Conservation (phyloP, 352 stramenopile genomes). For the Globisporangium ultimum region DNA sequence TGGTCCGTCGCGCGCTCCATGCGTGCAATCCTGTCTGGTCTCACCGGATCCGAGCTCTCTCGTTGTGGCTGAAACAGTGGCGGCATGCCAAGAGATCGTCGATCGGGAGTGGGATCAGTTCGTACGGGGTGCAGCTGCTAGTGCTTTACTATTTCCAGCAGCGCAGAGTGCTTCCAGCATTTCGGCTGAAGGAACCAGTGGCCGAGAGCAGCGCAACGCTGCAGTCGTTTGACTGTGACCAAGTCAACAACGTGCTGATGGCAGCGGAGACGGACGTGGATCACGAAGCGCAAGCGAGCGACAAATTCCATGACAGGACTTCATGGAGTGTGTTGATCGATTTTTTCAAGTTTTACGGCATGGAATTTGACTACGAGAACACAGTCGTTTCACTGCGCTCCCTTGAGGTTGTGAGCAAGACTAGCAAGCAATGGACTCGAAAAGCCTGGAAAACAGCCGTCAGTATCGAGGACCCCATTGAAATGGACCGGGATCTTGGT, state of each 20-base stretch:
- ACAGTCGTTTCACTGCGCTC: slow-evolving; percentile 58
- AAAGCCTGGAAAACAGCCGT: slow-evolving; percentile 37
- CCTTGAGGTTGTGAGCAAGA: slow-evolving; percentile 27
- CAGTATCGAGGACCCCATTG: slow-evolving; percentile 78
- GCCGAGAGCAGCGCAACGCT: slow-evolving; percentile 22
- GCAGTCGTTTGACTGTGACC: slow-evolving; percentile 15
- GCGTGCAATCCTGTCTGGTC: not conserved
- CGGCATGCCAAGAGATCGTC: slow-evolving; percentile 25
- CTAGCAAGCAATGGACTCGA: slow-evolving; percentile 43
- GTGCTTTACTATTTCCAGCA: slow-evolving; percentile 70
- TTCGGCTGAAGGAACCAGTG: slow-evolving; percentile 34
- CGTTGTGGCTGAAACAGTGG: slow-evolving; percentile 61
- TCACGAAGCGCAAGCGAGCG: not conserved
- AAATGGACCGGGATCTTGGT: slow-evolving; percentile 67
- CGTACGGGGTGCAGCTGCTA: slow-evolving; percentile 69
- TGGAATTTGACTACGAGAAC: slow-evolving; percentile 67
- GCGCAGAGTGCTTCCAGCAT: slow-evolving; percentile 29
- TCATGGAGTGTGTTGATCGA: slow-evolving; percentile 39
- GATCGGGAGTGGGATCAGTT: slow-evolving; percentile 43
- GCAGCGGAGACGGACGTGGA: not conserved
- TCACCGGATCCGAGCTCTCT: not conserved
- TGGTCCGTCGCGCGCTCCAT: slow-evolving; percentile 38
- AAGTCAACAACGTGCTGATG: slow-evolving; percentile 20
- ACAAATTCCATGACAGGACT: slow-evolving; percentile 2
- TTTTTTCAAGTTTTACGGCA: slow-evolving; percentile 78